Conservation (phyloP, 768 basidiomycete species). For the Kwoniella newhampshirensis region DNA sequence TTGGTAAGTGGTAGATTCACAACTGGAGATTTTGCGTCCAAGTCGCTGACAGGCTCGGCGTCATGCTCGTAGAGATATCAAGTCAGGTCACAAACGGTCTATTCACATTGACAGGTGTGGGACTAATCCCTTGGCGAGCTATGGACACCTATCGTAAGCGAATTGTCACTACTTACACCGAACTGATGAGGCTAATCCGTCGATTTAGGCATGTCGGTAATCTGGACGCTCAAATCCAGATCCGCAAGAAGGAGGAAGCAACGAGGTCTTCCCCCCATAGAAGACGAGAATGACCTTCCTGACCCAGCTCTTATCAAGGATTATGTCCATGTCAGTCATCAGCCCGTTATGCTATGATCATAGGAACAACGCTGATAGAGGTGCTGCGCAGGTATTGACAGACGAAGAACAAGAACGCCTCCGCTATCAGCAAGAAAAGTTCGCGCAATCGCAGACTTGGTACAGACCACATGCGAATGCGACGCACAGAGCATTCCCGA, state of each 20-base stretch:
- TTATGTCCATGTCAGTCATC: constrained; percentile 46
- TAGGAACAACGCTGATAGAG: background rate
- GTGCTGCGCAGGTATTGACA: constrained; percentile 27
- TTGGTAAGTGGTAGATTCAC: constrained; percentile 51
- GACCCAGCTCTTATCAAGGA: constrained; percentile 60
- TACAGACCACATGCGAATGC: constrained; percentile 81
- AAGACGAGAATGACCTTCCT: constrained; percentile 75
- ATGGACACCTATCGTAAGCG: constrained; percentile 70
- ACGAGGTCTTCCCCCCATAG: constrained; percentile 67
- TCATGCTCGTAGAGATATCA: constrained; percentile 31
- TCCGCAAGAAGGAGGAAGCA: constrained; percentile 63
- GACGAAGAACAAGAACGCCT: constrained; percentile 51
- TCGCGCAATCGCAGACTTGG: constrained; percentile 62
- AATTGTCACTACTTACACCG: background rate
- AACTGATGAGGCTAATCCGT: background rate
- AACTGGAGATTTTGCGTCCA: too few relatives aligned
- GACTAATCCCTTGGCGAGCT: constrained; percentile 72
- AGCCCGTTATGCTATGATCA: background rate
- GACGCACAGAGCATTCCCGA: constrained; percentile 59
- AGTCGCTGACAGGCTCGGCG: too few relatives aligned
- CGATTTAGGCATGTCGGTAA: constrained; percentile 64
- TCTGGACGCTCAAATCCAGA: constrained; percentile 70
- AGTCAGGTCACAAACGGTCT: constrained; percentile 73
- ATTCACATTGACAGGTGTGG: constrained; percentile 75
- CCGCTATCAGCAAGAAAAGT: constrained; percentile 50